A percentile compares a stretch with the other conserved stretches of the same genome.
These are phyloP conservation scores for Nicotiana obtusifolia DNA, from an alignment of 257 asterid species.

Conservation along the genomic window DNA sequence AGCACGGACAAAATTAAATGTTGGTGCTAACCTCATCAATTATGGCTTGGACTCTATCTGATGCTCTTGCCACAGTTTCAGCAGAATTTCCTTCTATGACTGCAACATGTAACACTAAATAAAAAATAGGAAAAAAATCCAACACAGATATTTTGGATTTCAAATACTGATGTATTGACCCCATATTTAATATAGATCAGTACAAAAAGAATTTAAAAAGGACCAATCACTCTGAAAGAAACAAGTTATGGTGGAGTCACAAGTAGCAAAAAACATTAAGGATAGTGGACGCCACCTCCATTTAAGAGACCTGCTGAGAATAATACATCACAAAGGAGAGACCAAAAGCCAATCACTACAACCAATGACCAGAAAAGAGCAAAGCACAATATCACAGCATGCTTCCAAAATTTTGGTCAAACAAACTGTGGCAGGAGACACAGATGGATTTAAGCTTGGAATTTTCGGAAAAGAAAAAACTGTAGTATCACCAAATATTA, in stretches of 20 bases:
- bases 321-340: not conserved
- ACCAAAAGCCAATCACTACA: not conserved
- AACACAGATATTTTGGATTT: not conserved
- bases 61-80: constrained; percentile 67
- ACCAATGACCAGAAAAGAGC: not conserved
- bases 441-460: not conserved
- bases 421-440: not conserved
- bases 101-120: constrained; percentile 32
- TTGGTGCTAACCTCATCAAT: constrained; percentile 55
- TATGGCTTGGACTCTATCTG: constrained; percentile 48
- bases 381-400: constrained; percentile 4
- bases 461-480: not conserved
- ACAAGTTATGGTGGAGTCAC: not conserved
- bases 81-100: constrained; percentile 73
- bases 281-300: not conserved
- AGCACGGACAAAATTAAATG: not conserved
- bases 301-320: not conserved
- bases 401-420: not conserved
- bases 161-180: not conserved
- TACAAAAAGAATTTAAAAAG: not conserved
- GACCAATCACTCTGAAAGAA: not conserved
- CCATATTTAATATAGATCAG: not conserved
- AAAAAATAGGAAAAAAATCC: not conserved
- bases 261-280: not conserved
- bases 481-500: not conserved